Evolutionary conservation across 352 stramenopile genomes (phyloP).

Genomic region (Globisporangium recalcitrans): DNA sequence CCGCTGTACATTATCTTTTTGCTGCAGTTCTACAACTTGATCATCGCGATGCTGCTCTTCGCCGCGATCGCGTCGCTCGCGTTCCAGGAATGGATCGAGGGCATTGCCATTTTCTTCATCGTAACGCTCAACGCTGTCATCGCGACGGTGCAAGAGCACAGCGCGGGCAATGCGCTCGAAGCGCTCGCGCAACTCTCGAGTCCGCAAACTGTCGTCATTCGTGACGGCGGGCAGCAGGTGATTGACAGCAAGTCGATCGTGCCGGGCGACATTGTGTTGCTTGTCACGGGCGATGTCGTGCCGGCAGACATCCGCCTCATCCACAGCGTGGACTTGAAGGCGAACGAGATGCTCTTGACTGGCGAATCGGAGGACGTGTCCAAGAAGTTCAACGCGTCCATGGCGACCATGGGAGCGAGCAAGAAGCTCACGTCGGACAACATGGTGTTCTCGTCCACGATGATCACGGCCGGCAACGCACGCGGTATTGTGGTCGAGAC

Average conservation of each 20-base stretch:
- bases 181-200: conserved; percentile 58
- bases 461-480: conserved; percentile 70
- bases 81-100: conserved; percentile 62
- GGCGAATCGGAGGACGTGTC: conserved; percentile 86
- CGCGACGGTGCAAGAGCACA: conserved; percentile 62
- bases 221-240: conserved; percentile 52
- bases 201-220: conserved; percentile 58
- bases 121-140: conserved; percentile 56
- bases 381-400: conserved; percentile 55
- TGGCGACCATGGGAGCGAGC: conserved; percentile 19
- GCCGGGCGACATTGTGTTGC: conserved; percentile 82
- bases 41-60: conserved; percentile 62
- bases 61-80: conserved; percentile 48
- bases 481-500: conserved; percentile 69
- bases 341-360: conserved; percentile 94
- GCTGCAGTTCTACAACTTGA: conserved; percentile 80
- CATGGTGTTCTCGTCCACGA: conserved; percentile 93
- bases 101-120: conserved; percentile 65
- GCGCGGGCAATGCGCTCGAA: conserved; percentile 52
- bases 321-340: conserved; percentile 77
- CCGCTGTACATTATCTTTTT: conserved; percentile 62
- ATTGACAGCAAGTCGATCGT: conserved; percentile 68
- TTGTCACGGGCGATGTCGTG: conserved; percentile 91
- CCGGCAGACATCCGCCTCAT: conserved; percentile 88
- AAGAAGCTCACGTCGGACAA: conserved; percentile 70